Base-by-base conservation (phyloP, 2,329 filamentous ascomycete genomes). In the Penicillium verrucosum region DNA sequence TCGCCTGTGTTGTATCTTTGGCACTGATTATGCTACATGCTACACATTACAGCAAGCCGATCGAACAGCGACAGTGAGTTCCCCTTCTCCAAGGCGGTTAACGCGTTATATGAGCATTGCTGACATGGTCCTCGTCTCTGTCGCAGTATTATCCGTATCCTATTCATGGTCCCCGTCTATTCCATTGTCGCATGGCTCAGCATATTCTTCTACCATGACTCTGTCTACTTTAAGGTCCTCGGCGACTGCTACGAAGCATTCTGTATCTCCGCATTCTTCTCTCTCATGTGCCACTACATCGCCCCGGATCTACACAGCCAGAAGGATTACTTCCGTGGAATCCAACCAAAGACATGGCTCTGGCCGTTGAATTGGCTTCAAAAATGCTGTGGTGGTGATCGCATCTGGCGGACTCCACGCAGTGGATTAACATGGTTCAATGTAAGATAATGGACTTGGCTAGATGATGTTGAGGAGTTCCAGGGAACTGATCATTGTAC, bases 201-300 rank as follows among this genome's bases (percentile, higher is more conserved):
- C 59, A 85, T 90, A 64, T 78, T 82, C 61, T 91, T 83, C 77
- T 92, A 93, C 77, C 83, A 81, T 70, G 84, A 92, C 68, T 85
- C 88, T 46, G 83, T 92, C 58, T 94, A 94, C 75, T 93, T 88
- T 71, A 82, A 90, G 68, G 87, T 93, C 51, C 77, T 92, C 45
- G 85, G 88, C 65, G 89, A 93, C 71, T 92, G 89, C 74, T 94
- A 94, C 74, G 90, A 94, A 76, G 90, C 90, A 11, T 92, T 94
- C 68, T 89, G 89, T 60, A 92, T 94, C 62, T 87, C 89, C 44
- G 89, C 88, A 61, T 95, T 94, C 79, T 94, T 94, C 75, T 62
- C 61, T 43, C 59, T 67, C 23, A 51, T 67, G 60, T 67, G 61
- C 42, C 48, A 59, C 48, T 66, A 66, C 21, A 65, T 64, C 44